Conservation (phyloP, 345 rosid species). For the Syzygium grande region DNA sequence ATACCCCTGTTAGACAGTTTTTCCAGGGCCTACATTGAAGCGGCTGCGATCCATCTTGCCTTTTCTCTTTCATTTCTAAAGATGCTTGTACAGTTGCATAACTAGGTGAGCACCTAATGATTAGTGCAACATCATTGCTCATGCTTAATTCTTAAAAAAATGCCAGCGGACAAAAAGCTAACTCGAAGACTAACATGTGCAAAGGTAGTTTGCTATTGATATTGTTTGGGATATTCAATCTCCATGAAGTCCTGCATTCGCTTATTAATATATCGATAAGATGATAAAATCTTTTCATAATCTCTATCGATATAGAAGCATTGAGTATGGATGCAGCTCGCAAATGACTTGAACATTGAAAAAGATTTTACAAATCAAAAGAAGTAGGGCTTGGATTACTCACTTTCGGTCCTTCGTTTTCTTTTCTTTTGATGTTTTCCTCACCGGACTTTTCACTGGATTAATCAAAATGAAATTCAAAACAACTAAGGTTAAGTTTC, state of each 20-base stretch:
- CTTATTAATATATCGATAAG: not conserved
- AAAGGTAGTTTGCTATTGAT: not conserved
- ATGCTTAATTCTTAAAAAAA: not conserved
- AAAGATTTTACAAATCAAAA: not conserved
- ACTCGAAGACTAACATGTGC: not conserved
- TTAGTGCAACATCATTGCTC: not conserved
- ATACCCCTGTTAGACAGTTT: not conserved
- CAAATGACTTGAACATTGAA: not conserved
- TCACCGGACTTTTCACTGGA: not conserved
- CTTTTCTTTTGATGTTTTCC: not conserved
- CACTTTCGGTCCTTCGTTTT: not conserved
- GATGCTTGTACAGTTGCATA: not conserved
- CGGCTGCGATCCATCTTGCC: not conserved
- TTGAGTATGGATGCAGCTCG: not conserved
- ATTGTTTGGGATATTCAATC: not conserved
- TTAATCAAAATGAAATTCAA: not conserved
- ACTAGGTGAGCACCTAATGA: not conserved
- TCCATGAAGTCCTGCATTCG: not conserved
- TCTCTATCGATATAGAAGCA: not conserved
- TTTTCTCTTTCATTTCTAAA: not conserved
- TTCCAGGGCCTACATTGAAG: not conserved
- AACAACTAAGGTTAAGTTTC: not conserved
- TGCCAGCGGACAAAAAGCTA: not conserved
- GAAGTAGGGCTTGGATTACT: not conserved
- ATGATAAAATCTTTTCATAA: not conserved